Base-by-base conservation (phyloP, 2,329 filamentous ascomycete species). In the Exserohilum turcica region DNA sequence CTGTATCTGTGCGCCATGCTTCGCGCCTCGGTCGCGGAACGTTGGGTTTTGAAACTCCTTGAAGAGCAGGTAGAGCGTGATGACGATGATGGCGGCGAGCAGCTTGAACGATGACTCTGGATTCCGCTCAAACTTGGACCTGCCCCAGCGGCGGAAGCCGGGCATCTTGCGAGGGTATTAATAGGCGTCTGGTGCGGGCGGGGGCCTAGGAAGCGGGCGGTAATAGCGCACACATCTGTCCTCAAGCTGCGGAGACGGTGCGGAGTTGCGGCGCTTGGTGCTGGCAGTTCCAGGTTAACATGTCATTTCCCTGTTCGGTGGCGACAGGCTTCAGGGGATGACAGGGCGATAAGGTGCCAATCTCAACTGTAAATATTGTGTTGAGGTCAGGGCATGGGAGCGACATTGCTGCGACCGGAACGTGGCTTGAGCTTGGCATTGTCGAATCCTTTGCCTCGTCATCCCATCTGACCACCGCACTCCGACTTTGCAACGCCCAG, bases 91-190 rank as follows among this genome's bases (percentile, higher is more conserved):
- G 43, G 71, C 75, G 35, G 71, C 67, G 43, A 76, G 67, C 48
- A 76, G 65, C 65, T 77, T 76, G 64, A 74, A 76, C n/a, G 70
- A 69, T n/a, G 73, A 72, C 39, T 71, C 68, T 29, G 75, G 74
- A 48, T 75, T 76, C 48, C 71, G 71, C 53, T 73, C 66, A 55
- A 74, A 72, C 52, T 68, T 73, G 13, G 72, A 66, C 50, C 66
- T 71, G 63, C 67, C 65, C 68, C 70, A 72, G 60, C 71, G 71
- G 54, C 70, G 70, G 53, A 72, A 71, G 59, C 67, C 61, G 57
- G 69, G 65, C 71, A 74, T 74, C 49, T 18, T 59, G 55, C 59
- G 42, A 37, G 28, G 21, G 33, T 48, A 24, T 31, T 47, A 9
- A 31, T 51, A 48, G 48, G 53, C 57, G 51, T 48, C 50, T 44